Conservation (phyloP, 2,329 filamentous ascomycete species). For the Fusarium luffae region DNA sequence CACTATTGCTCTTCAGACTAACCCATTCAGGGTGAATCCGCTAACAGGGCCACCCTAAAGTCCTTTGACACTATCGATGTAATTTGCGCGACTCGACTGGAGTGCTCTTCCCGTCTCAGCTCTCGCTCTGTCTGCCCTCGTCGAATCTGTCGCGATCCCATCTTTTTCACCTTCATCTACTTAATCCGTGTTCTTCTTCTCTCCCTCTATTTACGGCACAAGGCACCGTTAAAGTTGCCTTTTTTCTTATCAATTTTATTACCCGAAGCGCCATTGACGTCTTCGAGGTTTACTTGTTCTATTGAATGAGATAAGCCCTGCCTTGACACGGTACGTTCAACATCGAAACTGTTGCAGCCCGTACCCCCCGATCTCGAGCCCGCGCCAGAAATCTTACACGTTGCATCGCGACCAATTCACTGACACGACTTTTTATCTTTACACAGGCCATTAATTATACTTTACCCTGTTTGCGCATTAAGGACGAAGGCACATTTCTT, state of each 20-base stretch:
- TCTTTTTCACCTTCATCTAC: conserved; percentile 42
- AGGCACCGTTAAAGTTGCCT: conserved; percentile 25
- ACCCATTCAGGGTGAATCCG: conserved; percentile 32
- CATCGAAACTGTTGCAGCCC: conserved; percentile 23
- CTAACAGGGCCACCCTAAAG: conserved; percentile 44
- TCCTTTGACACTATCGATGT: conserved; percentile 47
- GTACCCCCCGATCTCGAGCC: conserved; percentile 30
- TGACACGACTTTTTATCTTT: conserved; percentile 29
- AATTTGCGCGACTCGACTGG: conserved; percentile 46
- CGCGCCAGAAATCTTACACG: conserved; percentile 14
- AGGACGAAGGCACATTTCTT: background rate
- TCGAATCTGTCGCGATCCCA: conserved; percentile 40
- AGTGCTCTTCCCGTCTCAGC: conserved; percentile 42
- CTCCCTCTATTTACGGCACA: conserved; percentile 32
- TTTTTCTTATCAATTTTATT: conserved; percentile 16
- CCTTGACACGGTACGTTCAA: conserved; percentile 45
- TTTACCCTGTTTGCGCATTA: conserved; percentile 32
- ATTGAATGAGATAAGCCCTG: conserved; percentile 41
- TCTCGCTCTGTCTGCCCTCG: conserved; percentile 23
- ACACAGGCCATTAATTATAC: conserved; percentile 18
- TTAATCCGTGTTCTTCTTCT: conserved; percentile 32
- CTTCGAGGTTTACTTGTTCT: conserved; percentile 16
- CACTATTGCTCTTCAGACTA: conserved; percentile 34
- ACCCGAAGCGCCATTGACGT: conserved; percentile 29
- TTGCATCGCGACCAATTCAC: conserved; percentile 26